Evolutionary conservation across 202 grass and related monocot genomes (phyloP).

Genomic region (Zoysia matrella): DNA sequence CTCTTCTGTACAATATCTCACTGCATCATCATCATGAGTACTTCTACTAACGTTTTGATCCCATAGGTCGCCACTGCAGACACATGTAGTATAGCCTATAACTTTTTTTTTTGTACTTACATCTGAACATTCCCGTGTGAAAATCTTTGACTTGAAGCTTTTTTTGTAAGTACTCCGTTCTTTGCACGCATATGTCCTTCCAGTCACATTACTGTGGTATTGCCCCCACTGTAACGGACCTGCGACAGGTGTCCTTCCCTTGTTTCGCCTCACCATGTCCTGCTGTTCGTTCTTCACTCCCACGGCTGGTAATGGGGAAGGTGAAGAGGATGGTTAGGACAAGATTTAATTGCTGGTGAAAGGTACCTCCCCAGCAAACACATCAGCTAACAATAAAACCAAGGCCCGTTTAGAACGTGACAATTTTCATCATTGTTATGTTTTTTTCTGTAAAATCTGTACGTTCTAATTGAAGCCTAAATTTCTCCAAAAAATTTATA

Average conservation of each 20-base stretch:
- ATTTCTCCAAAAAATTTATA: no score
- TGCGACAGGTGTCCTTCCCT: conserved; percentile 22
- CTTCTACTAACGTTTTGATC: no score
- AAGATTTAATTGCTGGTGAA: conserved; percentile 21
- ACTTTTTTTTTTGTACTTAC: conserved; percentile 15
- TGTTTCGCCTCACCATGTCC: background rate
- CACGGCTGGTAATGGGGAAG: background rate
- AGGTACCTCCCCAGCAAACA: conserved; percentile 33
- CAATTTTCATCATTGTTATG: no score
- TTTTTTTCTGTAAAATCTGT: no score
- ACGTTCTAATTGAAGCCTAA: no score
- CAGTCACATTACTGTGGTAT: conserved; percentile 26
- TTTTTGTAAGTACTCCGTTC: background rate
- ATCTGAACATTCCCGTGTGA: conserved; percentile 26
- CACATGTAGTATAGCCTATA: no score
- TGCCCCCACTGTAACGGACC: background rate
- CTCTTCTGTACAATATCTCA: background rate
- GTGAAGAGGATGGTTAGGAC: background rate
- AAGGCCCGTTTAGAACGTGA: no score
- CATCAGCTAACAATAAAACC: conserved; percentile 26
- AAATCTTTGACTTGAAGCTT: background rate
- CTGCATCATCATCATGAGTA: no score
- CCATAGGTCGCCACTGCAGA: no score
- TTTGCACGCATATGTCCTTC: background rate
- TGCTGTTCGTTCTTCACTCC: background rate